Percentiles rank a stretch among this genome's conserved stretches.
These are phyloP conservation scores for Phaeomoniella chlamydospora DNA, from an alignment of 2,329 filamentous ascomycete genomes.

Conservation along the genomic window DNA sequence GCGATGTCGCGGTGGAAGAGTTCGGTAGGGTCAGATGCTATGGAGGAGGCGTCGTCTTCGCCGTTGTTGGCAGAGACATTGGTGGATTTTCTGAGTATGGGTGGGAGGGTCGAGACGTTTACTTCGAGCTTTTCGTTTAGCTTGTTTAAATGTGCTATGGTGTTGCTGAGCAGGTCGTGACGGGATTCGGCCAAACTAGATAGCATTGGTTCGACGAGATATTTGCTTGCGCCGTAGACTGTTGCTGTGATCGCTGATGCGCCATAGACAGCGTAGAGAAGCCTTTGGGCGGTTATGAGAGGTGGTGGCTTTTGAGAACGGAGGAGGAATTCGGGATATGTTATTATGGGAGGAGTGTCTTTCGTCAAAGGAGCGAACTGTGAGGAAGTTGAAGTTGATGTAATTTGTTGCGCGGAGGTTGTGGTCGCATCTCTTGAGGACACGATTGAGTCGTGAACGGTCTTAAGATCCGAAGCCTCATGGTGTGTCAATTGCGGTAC, in stretches of 20 bases:
- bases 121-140: conserved; percentile 41
- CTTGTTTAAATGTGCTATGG: conserved; percentile 34
- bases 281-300: conserved; percentile 41
- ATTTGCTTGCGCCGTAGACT: conserved; percentile 45
- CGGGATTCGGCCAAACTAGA: conserved; percentile 37
- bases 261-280: conserved; percentile 42
- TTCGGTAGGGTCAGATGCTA: conserved; percentile 45
- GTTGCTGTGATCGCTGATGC: conserved; percentile 39
- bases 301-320: conserved; percentile 44
- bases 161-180: conserved; percentile 40
- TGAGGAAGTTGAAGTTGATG: conserved; percentile 6
- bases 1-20: conserved; percentile 50
- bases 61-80: conserved; percentile 19
- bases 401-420: conserved; percentile 3
- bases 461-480: conserved; percentile 10
- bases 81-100: conserved; percentile 11
- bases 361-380: conserved; percentile 11
- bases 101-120: conserved; percentile 37
- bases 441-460: conserved; percentile 9
- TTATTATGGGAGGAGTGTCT: conserved; percentile 47
- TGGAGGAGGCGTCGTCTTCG: conserved; percentile 32
- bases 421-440: background rate
- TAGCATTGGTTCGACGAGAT: conserved; percentile 43
- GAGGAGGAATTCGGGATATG: conserved; percentile 51
- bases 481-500: conserved; percentile 2